Percentiles rank a stretch among this genome's conserved stretches.
These are phyloP conservation scores for Pythium chondricola DNA, from an alignment of 352 stramenopile species.

Conservation along the genomic window DNA sequence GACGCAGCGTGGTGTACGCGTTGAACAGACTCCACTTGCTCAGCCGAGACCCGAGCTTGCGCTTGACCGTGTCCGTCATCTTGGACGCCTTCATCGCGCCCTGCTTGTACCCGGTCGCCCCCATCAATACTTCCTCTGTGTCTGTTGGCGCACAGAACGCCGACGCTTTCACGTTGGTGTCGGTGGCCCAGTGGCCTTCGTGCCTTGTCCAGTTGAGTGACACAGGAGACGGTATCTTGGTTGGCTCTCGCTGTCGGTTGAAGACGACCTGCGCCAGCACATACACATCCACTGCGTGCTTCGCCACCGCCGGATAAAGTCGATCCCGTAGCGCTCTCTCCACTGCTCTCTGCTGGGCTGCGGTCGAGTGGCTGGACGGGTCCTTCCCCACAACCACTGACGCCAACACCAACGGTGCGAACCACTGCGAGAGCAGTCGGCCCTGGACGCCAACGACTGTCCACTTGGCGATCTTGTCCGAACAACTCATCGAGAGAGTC, in stretches of 20 bases:
- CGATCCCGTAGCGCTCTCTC: slow-evolving; percentile 38
- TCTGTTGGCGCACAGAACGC: slow-evolving; percentile 36
- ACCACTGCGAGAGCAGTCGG: slow-evolving; percentile 55
- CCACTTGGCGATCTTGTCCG: slow-evolving; percentile 91
- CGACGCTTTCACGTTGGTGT: not conserved
- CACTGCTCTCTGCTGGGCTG: slow-evolving; percentile 36
- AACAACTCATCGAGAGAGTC: slow-evolving; percentile 91
- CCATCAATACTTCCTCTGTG: slow-evolving; percentile 45
- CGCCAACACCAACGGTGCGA: slow-evolving; percentile 40
- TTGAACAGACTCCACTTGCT: slow-evolving; percentile 53
- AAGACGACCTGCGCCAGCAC: slow-evolving; percentile 5
- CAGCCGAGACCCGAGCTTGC: slow-evolving; percentile 53
- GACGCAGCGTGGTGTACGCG: slow-evolving; percentile 25
- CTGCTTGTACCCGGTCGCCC: slow-evolving; percentile 58
- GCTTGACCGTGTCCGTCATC: slow-evolving; percentile 35
- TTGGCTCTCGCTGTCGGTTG: slow-evolving; percentile 2
- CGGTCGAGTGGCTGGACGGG: slow-evolving; percentile 21
- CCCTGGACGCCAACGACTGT: slow-evolving; percentile 78
- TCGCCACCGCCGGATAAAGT: not conserved
- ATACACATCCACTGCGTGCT: not conserved
- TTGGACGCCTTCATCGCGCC: slow-evolving; percentile 60
- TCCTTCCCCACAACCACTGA: slow-evolving; percentile 52
- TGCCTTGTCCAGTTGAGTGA: slow-evolving; percentile 49
- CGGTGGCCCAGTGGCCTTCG: slow-evolving; percentile 35
- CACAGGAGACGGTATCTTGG: slow-evolving; percentile 29